These are phyloP conservation scores for Chrysochromulina parva DNA, from an alignment of 78 protist genomes.

Conservation along the genomic window DNA sequence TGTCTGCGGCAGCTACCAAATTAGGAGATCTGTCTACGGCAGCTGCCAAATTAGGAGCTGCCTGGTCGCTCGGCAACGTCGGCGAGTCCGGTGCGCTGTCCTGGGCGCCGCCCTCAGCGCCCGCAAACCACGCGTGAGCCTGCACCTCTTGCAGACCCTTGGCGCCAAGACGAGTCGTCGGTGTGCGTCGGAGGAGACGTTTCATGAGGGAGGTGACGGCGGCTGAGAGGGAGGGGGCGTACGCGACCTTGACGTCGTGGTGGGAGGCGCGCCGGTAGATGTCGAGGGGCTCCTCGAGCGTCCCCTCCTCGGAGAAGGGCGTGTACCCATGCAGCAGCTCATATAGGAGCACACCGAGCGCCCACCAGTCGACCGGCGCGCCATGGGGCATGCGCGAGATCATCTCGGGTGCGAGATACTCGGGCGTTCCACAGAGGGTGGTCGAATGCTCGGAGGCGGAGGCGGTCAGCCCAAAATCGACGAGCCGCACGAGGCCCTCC, in stretches of 20 bases:
- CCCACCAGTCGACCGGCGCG: constrained; percentile 42
- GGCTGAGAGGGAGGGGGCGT: background rate
- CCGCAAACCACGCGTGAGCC: background rate
- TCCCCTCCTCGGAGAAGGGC: background rate
- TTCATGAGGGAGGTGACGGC: background rate
- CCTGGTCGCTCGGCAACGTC: too few relatives aligned
- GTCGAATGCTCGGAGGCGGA: background rate
- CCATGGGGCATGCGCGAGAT: background rate
- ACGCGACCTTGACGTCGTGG: background rate
- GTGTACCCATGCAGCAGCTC: constrained; percentile 23
- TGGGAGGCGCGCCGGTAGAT: background rate
- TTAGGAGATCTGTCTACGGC: too few relatives aligned
- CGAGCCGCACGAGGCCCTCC: background rate
- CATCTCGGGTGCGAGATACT: constrained; percentile 59
- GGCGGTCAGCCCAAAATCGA: constrained; percentile 4
- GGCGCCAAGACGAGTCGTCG: background rate
- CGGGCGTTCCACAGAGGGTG: constrained; percentile 31
- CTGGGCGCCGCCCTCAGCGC: background rate
- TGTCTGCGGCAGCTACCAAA: too few relatives aligned
- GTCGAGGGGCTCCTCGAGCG: background rate
- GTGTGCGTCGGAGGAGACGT: background rate
- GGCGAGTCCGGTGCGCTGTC: too few relatives aligned
- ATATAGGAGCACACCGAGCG: constrained; percentile 29
- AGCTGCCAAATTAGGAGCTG: too few relatives aligned
- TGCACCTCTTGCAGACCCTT: background rate